These are phyloP conservation scores for Cylindrodendrum hubeiense DNA, from an alignment of 2,329 filamentous ascomycete species.

Conservation along the genomic window DNA sequence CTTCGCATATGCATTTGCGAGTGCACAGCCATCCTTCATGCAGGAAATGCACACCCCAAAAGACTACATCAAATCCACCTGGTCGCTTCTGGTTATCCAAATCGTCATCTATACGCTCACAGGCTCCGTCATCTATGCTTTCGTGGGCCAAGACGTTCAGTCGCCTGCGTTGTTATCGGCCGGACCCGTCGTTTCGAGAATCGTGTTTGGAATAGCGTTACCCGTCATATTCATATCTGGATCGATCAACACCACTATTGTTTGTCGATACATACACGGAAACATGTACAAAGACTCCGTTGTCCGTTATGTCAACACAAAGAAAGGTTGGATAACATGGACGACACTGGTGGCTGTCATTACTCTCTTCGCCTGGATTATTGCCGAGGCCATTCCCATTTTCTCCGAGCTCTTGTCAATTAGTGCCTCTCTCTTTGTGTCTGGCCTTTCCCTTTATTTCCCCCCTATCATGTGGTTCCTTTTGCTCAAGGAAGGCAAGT, in stretches of 20 bases:
- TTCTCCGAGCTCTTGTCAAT: constrained; percentile 1
- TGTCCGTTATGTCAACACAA: constrained; percentile 3
- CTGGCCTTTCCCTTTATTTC: not conserved
- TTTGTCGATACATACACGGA: not conserved
- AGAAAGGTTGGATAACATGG: constrained; percentile 6
- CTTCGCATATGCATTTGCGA: constrained; percentile 1
- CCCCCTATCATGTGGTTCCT: constrained; percentile 1
- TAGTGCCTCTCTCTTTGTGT: not conserved
- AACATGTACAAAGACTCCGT: not conserved
- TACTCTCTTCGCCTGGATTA: not conserved
- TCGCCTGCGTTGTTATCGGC: not conserved
- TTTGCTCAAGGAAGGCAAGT: not conserved
- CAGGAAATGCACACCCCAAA: constrained; percentile 4
- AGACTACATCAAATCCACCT: constrained; percentile 1
- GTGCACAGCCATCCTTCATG: not conserved
- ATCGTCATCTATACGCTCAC: not conserved
- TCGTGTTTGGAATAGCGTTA: not conserved
- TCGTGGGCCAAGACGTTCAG: not conserved
- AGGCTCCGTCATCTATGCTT: not conserved
- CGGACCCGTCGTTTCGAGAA: not conserved
- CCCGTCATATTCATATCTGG: not conserved
- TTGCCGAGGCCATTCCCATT: constrained; percentile 1
- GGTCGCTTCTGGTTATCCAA: not conserved
- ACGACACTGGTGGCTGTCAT: not conserved
- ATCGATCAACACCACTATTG: not conserved